These are phyloP conservation scores for Trichoderma harzianum DNA, from an alignment of 2,329 filamentous ascomycete genomes.

Conservation along the genomic window DNA sequence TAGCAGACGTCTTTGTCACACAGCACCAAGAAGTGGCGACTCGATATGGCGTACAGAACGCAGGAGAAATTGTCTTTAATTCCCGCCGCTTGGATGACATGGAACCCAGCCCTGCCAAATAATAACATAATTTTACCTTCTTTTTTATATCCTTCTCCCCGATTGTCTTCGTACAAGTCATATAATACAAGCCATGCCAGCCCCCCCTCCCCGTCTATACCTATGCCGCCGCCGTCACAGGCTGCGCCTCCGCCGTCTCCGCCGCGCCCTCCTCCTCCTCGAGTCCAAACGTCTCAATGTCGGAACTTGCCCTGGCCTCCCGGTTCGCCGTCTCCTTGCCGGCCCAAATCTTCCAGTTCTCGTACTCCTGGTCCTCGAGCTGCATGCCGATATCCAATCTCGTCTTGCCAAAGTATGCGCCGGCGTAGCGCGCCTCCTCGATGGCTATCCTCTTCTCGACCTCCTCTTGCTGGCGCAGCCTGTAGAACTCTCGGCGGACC, in stretches of 20 bases:
- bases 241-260: slow-evolving; percentile 25
- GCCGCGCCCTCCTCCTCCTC: slow-evolving; percentile 31
- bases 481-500: slow-evolving; percentile 88
- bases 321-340: slow-evolving; percentile 42
- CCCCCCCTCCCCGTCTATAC: background rate
- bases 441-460: slow-evolving; percentile 76
- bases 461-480: slow-evolving; percentile 75
- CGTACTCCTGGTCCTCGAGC: slow-evolving; percentile 75
- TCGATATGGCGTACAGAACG: slow-evolving; percentile 39
- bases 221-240: background rate
- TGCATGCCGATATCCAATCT: slow-evolving; percentile 73
- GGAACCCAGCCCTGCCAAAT: slow-evolving; percentile 1
- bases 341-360: slow-evolving; percentile 85
- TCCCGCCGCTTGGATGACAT: slow-evolving; percentile 27
- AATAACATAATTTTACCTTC: background rate
- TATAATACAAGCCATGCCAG: slow-evolving; percentile 9
- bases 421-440: slow-evolving; percentile 82
- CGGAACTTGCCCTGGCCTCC: slow-evolving; percentile 39
- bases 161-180: slow-evolving; percentile 19
- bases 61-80: slow-evolving; percentile 41
- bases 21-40: slow-evolving; percentile 69
- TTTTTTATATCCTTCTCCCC: background rate
- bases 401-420: slow-evolving; percentile 82
- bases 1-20: slow-evolving; percentile 77
- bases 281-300: slow-evolving; percentile 42